Conservation (phyloP, 345 rosid genomes). For the Hibiscus syriacus region DNA sequence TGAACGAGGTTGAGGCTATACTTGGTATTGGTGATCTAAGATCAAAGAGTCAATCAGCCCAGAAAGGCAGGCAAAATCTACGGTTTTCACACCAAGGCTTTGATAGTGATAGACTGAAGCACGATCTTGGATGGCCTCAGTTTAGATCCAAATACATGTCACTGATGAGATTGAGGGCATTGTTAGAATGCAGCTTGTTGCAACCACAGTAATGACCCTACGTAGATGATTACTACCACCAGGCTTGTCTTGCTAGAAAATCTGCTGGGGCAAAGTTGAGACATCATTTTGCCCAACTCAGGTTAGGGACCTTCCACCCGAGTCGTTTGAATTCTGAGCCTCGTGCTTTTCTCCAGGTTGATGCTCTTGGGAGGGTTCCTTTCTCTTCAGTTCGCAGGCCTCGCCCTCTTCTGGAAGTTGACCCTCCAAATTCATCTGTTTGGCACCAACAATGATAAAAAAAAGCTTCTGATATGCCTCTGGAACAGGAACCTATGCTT, state of each 20-base stretch:
- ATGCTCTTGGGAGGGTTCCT: conserved; percentile 93
- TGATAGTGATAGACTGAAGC: conserved; percentile 44
- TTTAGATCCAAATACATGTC: conserved; percentile 81
- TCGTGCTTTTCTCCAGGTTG: conserved; percentile 94
- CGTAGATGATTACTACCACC: conserved; percentile 93
- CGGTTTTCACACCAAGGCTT: conserved; percentile 52
- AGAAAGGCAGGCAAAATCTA: conserved; percentile 51
- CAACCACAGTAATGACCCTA: conserved; percentile 96
- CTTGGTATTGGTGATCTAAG: conserved; percentile 47
- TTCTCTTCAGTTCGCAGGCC: conserved; percentile 98
- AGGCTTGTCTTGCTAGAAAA: conserved; percentile 86
- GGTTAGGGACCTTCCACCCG: conserved; percentile 76
- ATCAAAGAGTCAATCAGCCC: conserved; percentile 57
- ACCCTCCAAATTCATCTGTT: conserved; percentile 51
- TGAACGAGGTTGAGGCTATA: conserved; percentile 53
- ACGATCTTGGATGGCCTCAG: conserved; percentile 56
- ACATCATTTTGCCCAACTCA: conserved; percentile 87
- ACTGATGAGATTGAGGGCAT: conserved; percentile 73
- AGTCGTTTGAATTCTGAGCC: conserved; percentile 70
- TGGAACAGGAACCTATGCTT: conserved; percentile 95
- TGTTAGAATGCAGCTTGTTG: conserved; percentile 86
- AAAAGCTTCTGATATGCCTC: conserved; percentile 58
- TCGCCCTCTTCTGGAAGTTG: conserved; percentile 95
- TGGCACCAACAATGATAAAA: conserved; percentile 43
- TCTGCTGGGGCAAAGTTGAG: conserved; percentile 64